Evolutionary conservation across 306 rosid species (phyloP).

Genomic region (Sphenostylis stenocarpa): DNA sequence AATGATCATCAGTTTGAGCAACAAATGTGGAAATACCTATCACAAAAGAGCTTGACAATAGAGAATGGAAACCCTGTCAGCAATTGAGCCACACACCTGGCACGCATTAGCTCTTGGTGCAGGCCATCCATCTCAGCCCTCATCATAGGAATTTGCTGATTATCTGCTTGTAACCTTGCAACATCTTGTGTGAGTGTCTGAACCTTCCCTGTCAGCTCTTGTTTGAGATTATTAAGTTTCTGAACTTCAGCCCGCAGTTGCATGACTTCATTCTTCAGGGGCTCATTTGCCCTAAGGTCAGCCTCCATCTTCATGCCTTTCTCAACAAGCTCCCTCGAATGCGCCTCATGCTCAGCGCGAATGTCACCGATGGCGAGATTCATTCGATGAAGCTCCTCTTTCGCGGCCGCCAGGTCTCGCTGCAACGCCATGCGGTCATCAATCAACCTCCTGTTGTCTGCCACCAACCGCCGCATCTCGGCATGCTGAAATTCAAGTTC

Average conservation of each 20-base stretch:
- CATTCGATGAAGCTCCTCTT: slow-evolving; percentile 85
- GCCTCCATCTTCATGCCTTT: slow-evolving; percentile 71
- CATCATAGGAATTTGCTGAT: slow-evolving; percentile 64
- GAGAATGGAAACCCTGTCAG: slow-evolving; percentile 16
- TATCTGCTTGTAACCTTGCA: slow-evolving; percentile 67
- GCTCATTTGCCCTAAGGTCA: slow-evolving; percentile 71
- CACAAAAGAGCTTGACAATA: slow-evolving; percentile 7
- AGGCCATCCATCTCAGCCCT: slow-evolving; percentile 71
- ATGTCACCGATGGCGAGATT: slow-evolving; percentile 69
- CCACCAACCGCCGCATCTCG: slow-evolving; percentile 62
- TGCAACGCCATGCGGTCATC: slow-evolving; percentile 71
- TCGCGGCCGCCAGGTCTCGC: slow-evolving; percentile 64
- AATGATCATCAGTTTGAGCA: neutral
- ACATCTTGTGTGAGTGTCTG: slow-evolving; percentile 65
- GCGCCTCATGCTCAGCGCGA: slow-evolving; percentile 64
- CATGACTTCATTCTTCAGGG: slow-evolving; percentile 65
- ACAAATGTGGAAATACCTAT: neutral
- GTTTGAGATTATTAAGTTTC: slow-evolving; percentile 60
- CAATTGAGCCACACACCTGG: slow-evolving; percentile 54
- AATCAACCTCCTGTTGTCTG: slow-evolving; percentile 69
- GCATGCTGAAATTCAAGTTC: slow-evolving; percentile 70
- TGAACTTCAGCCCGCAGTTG: slow-evolving; percentile 71
- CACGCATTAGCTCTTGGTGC: slow-evolving; percentile 79
- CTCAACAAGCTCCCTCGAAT: slow-evolving; percentile 71
- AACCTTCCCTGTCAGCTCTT: slow-evolving; percentile 66